A percentile compares a stretch with the other conserved stretches of the same genome.
These are phyloP conservation scores for Ascodesmis nigricans DNA, from an alignment of 495 filamentous ascomycete genomes.

Conservation along the genomic window DNA sequence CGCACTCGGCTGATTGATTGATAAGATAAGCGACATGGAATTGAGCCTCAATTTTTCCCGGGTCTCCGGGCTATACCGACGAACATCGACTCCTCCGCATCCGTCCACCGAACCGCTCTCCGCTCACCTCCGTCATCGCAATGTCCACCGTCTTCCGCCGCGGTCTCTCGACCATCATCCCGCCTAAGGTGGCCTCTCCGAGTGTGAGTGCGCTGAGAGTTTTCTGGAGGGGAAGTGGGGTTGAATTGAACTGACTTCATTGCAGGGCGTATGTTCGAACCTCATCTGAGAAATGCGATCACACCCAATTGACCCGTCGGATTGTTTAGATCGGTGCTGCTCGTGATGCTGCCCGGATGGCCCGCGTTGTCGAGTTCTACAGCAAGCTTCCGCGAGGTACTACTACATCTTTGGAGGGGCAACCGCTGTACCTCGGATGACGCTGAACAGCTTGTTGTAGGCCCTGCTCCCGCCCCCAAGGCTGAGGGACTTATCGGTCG, in stretches of 20 bases:
- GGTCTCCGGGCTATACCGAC: constrained; percentile 27
- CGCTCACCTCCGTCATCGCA: constrained; percentile 23
- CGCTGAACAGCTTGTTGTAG: constrained; percentile 28
- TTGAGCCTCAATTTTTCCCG: constrained; percentile 34
- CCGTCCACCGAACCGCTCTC: constrained; percentile 11
- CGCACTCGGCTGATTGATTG: not conserved
- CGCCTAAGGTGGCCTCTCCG: constrained; percentile 94
- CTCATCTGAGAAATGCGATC: no score
- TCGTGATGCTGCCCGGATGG: constrained; percentile 86
- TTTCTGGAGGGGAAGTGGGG: no score
- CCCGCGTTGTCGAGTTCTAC: constrained; percentile 93
- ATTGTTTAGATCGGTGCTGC: constrained; percentile 49
- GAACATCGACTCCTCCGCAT: constrained; percentile 19
- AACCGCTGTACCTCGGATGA: not conserved
- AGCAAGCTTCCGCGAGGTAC: constrained; percentile 52
- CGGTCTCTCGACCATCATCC: constrained; percentile 91
- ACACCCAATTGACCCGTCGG: constrained; percentile 1
- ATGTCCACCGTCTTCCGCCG: constrained; percentile 83
- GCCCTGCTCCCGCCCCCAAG: constrained; percentile 58
- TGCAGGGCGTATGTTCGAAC: no score
- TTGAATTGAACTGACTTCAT: no score
- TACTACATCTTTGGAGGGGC: not conserved
- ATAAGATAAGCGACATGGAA: no score
- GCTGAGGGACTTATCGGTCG: constrained; percentile 55
- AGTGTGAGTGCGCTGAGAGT: no score